phyloP scores from a whole-genome alignment of 441 rosid genomes.

The Bruguiera hainesii region DNA sequence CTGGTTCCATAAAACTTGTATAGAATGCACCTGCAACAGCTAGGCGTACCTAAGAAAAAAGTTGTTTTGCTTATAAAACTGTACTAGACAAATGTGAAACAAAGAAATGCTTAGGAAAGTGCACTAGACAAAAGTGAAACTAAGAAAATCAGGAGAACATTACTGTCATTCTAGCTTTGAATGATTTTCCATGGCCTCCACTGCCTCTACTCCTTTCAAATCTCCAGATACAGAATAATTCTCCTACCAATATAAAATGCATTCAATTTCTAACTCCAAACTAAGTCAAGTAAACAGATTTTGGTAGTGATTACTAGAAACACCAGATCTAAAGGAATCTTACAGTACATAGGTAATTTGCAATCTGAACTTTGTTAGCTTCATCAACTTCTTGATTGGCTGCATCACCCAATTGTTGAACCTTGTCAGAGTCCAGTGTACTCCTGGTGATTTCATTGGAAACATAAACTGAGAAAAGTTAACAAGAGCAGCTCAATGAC shows the following conservation, averaged over 20 bases:
- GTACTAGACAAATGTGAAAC: no score
- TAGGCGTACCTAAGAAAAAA: slow-evolving; percentile 62
- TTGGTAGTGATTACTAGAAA: neutral
- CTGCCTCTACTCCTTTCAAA: slow-evolving; percentile 80
- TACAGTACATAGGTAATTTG: slow-evolving; percentile 79
- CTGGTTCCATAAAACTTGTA: slow-evolving; percentile 96
- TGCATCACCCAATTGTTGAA: slow-evolving; percentile 81
- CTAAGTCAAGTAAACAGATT: neutral
- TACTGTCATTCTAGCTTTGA: slow-evolving; percentile 95
- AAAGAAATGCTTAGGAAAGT: no score
- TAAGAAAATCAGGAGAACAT: neutral
- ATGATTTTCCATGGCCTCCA: slow-evolving; percentile 89
- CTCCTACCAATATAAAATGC: slow-evolving; percentile 41
- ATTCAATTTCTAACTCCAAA: neutral
- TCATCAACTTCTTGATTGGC: slow-evolving; percentile 86
- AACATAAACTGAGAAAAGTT: neutral
- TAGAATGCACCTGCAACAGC: slow-evolving; percentile 98
- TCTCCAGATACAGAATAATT: slow-evolving; percentile 98
- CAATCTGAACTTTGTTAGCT: slow-evolving; percentile 80
- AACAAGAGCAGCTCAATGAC: neutral
- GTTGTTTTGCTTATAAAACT: slow-evolving; percentile 8
- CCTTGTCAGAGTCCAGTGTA: slow-evolving; percentile 66
- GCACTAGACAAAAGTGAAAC: neutral
- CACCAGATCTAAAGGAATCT: slow-evolving; percentile 17
- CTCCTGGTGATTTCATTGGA: slow-evolving; percentile 38